Evolutionary conservation across 2,329 filamentous ascomycete genomes (phyloP).

Genomic region (Stachybotrys echinatus): DNA sequence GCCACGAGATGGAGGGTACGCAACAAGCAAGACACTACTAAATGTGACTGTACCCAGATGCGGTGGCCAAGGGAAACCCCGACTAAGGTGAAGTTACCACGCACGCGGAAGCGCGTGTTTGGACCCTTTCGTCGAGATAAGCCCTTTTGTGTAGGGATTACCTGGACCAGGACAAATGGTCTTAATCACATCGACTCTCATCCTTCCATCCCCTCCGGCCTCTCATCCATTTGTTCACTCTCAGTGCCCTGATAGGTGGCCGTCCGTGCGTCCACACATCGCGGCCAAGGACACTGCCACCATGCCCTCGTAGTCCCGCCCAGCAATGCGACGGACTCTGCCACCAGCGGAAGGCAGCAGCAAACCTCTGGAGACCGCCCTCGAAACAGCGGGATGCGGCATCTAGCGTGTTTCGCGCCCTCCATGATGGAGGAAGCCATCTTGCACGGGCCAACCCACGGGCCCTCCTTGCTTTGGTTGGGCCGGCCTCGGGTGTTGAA

Average conservation of each 20-base stretch:
- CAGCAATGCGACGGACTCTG: neutral
- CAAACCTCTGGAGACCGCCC: neutral
- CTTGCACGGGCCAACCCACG: neutral
- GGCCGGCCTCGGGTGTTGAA: neutral
- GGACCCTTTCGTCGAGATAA: no score
- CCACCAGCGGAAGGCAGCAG: neutral
- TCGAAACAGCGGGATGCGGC: neutral
- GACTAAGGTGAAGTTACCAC: no score
- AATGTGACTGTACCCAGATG: neutral
- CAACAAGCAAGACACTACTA: neutral
- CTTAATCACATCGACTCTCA: neutral
- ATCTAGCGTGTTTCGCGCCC: neutral
- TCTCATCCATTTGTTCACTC: no score
- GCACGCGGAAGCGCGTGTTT: no score
- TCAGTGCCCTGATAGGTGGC: no score
- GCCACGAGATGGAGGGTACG: neutral
- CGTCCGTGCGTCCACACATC: neutral
- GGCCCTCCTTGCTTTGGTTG: neutral
- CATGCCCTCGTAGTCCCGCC: neutral
- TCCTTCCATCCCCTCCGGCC: neutral
- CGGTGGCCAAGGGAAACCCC: no score
- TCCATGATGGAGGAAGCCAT: neutral
- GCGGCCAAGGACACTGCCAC: neutral
- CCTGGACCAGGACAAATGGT: neutral
- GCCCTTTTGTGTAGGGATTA: no score